Percentiles rank a stretch among this genome's conserved stretches.
phyloP scores from a whole-genome alignment of 176 grass and related monocot species.

The Triticum turgidum region DNA sequence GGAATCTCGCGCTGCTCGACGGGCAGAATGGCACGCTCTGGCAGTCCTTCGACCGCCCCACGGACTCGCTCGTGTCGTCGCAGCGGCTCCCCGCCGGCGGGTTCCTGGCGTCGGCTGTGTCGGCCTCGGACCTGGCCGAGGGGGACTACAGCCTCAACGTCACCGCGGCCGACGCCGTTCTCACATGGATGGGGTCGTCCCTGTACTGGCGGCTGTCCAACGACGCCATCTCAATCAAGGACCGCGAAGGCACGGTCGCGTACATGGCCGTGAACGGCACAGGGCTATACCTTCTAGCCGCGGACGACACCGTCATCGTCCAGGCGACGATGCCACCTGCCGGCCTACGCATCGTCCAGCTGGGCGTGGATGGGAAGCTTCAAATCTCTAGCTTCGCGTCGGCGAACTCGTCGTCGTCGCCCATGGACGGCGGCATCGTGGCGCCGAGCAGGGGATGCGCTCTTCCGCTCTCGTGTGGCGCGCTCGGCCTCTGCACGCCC shows the following conservation, averaged over 20 bases:
- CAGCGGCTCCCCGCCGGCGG: conserved; percentile 38
- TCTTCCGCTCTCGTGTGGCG: conserved; percentile 56
- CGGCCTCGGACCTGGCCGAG: conserved; percentile 35
- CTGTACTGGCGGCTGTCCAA: conserved; percentile 57
- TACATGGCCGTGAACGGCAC: conserved; percentile 52
- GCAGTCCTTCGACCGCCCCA: conserved; percentile 63
- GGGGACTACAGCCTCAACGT: conserved; percentile 55
- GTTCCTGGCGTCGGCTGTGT: conserved; percentile 43
- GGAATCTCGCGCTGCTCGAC: conserved; percentile 61
- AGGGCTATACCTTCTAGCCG: conserved; percentile 49
- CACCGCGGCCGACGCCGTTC: conserved; percentile 30
- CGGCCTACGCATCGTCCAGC: conserved; percentile 40
- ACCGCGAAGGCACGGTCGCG: conserved; percentile 40
- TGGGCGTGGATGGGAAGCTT: conserved; percentile 43
- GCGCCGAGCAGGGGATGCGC: conserved; percentile 48
- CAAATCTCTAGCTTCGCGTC: conserved; percentile 43
- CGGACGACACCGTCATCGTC: conserved; percentile 35
- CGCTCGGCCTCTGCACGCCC: conserved; percentile 61
- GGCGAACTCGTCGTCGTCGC: conserved; percentile 42
- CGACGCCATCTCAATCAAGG: conserved; percentile 44
- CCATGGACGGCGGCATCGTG: conserved; percentile 30
- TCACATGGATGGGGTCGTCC: conserved; percentile 47
- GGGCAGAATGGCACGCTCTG: conserved; percentile 53
- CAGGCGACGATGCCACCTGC: conserved; percentile 27
- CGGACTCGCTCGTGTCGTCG: conserved; percentile 54